A percentile compares a stretch with the other conserved stretches of the same genome.
These are phyloP conservation scores for Arthrobotrys megalospora DNA, from an alignment of 2,329 filamentous ascomycete genomes.

Conservation along the genomic window DNA sequence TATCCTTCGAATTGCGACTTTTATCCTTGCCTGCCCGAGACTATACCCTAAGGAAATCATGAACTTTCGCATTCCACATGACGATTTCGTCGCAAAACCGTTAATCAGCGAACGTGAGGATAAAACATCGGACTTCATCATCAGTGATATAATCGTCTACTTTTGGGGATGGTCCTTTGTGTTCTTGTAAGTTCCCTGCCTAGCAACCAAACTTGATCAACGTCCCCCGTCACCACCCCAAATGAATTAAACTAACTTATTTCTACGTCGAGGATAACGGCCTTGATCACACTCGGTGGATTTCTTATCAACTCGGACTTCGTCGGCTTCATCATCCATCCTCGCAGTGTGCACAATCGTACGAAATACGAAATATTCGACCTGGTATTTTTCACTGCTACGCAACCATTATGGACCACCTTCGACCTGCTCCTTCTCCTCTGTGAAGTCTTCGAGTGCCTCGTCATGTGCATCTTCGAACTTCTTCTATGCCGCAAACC, in stretches of 20 bases:
- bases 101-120: not conserved
- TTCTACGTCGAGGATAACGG: conserved; percentile 11
- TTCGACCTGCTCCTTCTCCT: conserved; percentile 20
- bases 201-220: not conserved
- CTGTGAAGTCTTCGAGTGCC: conserved; percentile 15
- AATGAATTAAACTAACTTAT: not conserved
- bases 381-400: conserved; percentile 31
- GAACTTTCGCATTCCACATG: not conserved
- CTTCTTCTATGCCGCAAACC: conserved; percentile 18
- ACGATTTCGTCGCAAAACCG: conserved; percentile 11
- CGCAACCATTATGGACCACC: conserved; percentile 33
- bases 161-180: conserved; percentile 37
- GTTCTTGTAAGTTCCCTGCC: conserved; percentile 30
- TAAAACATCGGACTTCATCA: not conserved
- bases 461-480: conserved; percentile 13
- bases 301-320: conserved; percentile 37
- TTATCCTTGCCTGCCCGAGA: conserved; percentile 18
- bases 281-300: not conserved
- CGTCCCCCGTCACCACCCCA: not conserved
- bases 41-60: conserved; percentile 26
- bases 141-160: conserved; percentile 31
- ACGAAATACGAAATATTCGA: conserved; percentile 24
- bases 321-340: conserved; percentile 4
- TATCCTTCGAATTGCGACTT: conserved; percentile 21
- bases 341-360: not conserved